These are phyloP conservation scores for Phytopythium chamaehyphon DNA, from an alignment of 352 stramenopile genomes.

Conservation along the genomic window DNA sequence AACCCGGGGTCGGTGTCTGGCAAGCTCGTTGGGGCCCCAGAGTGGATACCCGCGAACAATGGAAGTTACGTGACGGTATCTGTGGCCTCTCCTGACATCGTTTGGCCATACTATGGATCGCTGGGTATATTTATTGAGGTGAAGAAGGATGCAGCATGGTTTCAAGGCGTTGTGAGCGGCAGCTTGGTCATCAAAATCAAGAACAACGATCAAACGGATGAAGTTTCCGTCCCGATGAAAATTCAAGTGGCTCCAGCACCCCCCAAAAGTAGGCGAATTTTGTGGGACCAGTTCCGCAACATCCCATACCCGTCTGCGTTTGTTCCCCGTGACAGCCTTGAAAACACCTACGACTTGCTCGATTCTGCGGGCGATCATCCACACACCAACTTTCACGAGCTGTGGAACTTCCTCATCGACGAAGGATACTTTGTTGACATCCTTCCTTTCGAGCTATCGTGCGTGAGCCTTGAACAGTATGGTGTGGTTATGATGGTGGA, in stretches of 20 bases:
- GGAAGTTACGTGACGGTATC: slow-evolving; percentile 52
- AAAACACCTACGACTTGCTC: slow-evolving; percentile 58
- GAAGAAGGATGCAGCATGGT: slow-evolving; percentile 29
- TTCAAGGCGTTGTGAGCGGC: slow-evolving; percentile 38
- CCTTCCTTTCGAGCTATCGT: slow-evolving; percentile 74
- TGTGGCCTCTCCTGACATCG: slow-evolving; percentile 32
- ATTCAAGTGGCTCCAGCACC: slow-evolving; percentile 52
- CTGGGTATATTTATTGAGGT: slow-evolving; percentile 72
- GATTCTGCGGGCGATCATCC: slow-evolving; percentile 76
- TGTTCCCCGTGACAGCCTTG: slow-evolving; percentile 71
- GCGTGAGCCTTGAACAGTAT: slow-evolving; percentile 61
- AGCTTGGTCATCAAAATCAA: slow-evolving; percentile 42
- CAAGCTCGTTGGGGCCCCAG: slow-evolving; percentile 36
- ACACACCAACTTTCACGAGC: slow-evolving; percentile 84
- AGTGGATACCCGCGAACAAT: slow-evolving; percentile 43
- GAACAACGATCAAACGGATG: slow-evolving; percentile 29
- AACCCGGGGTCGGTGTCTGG: slow-evolving; percentile 54
- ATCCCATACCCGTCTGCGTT: slow-evolving; percentile 85
- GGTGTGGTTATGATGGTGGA: slow-evolving; percentile 79
- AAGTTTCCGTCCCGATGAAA: slow-evolving; percentile 39
- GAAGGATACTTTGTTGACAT: slow-evolving; percentile 81
- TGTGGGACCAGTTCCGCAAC: slow-evolving; percentile 90
- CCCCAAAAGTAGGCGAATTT: slow-evolving; percentile 39
- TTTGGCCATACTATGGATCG: slow-evolving; percentile 70
- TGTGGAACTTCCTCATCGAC: slow-evolving; percentile 68